Percentiles rank a stretch among this genome's conserved stretches.
These are phyloP conservation scores for Colletotrichum graminicola DNA, from an alignment of 2,329 filamentous ascomycete genomes.

Conservation along the genomic window DNA sequence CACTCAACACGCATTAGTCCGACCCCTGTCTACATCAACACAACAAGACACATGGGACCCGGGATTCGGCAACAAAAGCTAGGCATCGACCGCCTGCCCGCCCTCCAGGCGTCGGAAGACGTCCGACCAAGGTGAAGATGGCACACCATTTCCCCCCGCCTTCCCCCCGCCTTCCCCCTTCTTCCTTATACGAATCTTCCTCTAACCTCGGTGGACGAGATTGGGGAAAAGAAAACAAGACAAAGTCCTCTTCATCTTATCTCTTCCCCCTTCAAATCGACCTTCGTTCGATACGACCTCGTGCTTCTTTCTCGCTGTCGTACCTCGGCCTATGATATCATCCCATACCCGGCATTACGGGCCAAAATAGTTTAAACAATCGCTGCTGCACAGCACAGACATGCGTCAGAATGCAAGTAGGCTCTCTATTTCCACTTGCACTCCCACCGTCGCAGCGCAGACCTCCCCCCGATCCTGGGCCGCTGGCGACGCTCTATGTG, in stretches of 20 bases:
- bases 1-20: background rate
- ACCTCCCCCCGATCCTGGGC: background rate
- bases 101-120: slow-evolving; percentile 1
- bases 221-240: background rate
- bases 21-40: background rate
- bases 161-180: slow-evolving; percentile 1
- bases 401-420: slow-evolving; percentile 6
- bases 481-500: too few species aligned
- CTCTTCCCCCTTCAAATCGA: too few species aligned
- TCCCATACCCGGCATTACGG: background rate
- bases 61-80: background rate
- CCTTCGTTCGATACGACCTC: background rate
- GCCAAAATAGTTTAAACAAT: background rate
- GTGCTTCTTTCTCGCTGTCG: background rate
- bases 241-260: background rate
- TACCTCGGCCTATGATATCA: background rate
- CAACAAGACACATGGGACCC: too few species aligned
- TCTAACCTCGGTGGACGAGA: slow-evolving; percentile 14
- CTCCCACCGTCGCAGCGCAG: slow-evolving; percentile 12
- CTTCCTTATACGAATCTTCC: background rate
- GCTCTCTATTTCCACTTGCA: slow-evolving; percentile 4
- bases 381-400: slow-evolving; percentile 13
- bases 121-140: slow-evolving; percentile 4
- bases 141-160: background rate
- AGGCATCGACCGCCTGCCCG: background rate